phyloP scores from a whole-genome alignment of 441 rosid species.

The Jatropha podagrica region DNA sequence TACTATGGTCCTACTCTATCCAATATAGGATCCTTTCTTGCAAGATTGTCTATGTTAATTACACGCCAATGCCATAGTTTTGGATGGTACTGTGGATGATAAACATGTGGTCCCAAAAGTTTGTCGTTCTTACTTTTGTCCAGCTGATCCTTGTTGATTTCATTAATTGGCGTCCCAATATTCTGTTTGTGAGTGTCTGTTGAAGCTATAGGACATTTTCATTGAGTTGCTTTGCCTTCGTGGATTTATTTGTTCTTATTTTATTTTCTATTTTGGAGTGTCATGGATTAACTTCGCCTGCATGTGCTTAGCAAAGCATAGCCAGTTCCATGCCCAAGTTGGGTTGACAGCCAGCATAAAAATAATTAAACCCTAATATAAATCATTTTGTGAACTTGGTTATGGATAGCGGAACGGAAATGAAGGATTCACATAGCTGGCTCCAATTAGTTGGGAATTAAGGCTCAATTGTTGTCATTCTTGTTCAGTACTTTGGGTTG shows the following conservation, averaged over 20 bases:
- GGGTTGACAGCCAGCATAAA: too few species aligned
- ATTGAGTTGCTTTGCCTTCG: neutral
- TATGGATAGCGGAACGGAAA: too few species aligned
- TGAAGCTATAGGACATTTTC: neutral
- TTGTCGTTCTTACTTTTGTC: neutral
- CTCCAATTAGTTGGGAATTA: too few species aligned
- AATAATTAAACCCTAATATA: too few species aligned
- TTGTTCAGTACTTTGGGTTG: too few species aligned
- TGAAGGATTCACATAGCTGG: too few species aligned
- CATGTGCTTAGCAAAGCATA: too few species aligned
- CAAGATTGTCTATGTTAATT: constrained; percentile 1
- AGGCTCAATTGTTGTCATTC: too few species aligned
- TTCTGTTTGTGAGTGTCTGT: constrained; percentile 6
- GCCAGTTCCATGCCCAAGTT: too few species aligned
- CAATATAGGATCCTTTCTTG: constrained; percentile 5
- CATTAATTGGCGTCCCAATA: neutral
- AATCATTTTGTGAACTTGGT: too few species aligned
- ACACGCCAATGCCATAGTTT: neutral
- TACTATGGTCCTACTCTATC: constrained; percentile 15
- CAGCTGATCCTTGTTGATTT: neutral
- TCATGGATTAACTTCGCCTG: neutral
- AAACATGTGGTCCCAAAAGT: constrained; percentile 8
- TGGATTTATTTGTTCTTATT: neutral
- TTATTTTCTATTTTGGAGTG: neutral
- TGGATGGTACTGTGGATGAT: constrained; percentile 15